phyloP scores from a whole-genome alignment of 257 asterid genomes.

The Solanum paucissectum region DNA sequence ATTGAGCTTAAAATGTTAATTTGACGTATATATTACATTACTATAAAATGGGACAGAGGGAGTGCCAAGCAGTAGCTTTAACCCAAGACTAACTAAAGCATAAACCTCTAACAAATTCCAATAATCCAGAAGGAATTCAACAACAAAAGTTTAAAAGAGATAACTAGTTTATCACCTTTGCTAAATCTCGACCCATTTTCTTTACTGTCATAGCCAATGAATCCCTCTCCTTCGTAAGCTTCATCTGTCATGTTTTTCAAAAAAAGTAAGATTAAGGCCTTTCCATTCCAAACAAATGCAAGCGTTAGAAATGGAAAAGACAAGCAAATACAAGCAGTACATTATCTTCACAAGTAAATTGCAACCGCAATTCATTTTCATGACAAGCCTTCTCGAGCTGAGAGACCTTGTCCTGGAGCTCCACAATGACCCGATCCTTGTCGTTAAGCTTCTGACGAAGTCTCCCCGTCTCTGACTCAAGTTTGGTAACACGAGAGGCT shows the following conservation, averaged over 20 bases:
- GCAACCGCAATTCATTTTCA: constrained; percentile 62
- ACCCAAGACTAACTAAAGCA: neutral
- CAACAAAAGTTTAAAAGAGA: neutral
- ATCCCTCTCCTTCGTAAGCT: constrained; percentile 77
- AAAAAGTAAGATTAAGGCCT: neutral
- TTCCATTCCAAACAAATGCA: neutral
- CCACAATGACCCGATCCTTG: constrained; percentile 47
- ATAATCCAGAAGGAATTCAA: neutral
- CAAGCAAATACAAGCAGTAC: neutral
- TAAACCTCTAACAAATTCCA: neutral
- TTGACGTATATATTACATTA: neutral
- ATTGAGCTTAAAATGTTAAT: neutral
- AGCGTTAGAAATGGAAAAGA: neutral
- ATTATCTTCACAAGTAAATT: constrained; percentile 30
- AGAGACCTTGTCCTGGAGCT: constrained; percentile 57
- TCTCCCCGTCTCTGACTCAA: constrained; percentile 63
- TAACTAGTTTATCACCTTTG: constrained; percentile 39
- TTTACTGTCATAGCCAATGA: constrained; percentile 48
- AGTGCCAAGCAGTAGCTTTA: neutral
- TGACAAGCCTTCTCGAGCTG: constrained; percentile 51
- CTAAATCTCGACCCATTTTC: constrained; percentile 85
- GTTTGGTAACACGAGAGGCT: constrained; percentile 85
- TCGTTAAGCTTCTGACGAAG: constrained; percentile 55
- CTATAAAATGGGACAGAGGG: neutral
- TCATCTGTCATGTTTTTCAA: constrained; percentile 35